These are phyloP conservation scores for Stemphylium vesicarium DNA, from an alignment of 2,329 filamentous ascomycete genomes.

Conservation along the genomic window DNA sequence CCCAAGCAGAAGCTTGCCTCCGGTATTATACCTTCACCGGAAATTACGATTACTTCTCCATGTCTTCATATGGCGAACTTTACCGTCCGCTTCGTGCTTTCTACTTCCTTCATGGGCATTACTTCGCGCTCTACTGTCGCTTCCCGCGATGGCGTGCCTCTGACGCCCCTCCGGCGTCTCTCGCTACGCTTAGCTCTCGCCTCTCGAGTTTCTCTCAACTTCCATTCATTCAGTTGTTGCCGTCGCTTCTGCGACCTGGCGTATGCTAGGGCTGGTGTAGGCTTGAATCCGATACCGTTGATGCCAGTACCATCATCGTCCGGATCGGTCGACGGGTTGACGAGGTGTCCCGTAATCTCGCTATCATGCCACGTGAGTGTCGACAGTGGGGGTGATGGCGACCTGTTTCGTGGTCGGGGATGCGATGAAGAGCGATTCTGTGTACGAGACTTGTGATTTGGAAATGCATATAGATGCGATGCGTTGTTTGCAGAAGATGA, in stretches of 20 bases:
- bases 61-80: slow-evolving; percentile 36
- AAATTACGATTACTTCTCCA: slow-evolving; percentile 25
- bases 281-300: slow-evolving; percentile 68
- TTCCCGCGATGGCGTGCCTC: slow-evolving; percentile 36
- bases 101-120: slow-evolving; percentile 19
- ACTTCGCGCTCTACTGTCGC: slow-evolving; percentile 36
- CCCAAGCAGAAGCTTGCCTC: slow-evolving; percentile 9
- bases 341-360: slow-evolving; percentile 67
- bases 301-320: slow-evolving; percentile 68
- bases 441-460: slow-evolving; percentile 7
- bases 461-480: slow-evolving; percentile 8
- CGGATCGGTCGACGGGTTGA: slow-evolving; percentile 58
- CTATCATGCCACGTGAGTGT: slow-evolving; percentile 63
- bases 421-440: slow-evolving; percentile 20
- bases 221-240: slow-evolving; percentile 67
- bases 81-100: slow-evolving; percentile 32
- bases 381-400: slow-evolving; percentile 41
- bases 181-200: slow-evolving; percentile 64
- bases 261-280: slow-evolving; percentile 65
- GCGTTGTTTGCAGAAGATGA: slow-evolving; percentile 19
- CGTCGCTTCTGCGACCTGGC: slow-evolving; percentile 62
- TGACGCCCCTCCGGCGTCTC: slow-evolving; percentile 50
- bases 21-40: neutral
- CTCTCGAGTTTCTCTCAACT: slow-evolving; percentile 63
- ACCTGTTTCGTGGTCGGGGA: slow-evolving; percentile 31